Conservation (phyloP, 805 yeast species). For the Wickerhamomyces subpelliculosus region DNA sequence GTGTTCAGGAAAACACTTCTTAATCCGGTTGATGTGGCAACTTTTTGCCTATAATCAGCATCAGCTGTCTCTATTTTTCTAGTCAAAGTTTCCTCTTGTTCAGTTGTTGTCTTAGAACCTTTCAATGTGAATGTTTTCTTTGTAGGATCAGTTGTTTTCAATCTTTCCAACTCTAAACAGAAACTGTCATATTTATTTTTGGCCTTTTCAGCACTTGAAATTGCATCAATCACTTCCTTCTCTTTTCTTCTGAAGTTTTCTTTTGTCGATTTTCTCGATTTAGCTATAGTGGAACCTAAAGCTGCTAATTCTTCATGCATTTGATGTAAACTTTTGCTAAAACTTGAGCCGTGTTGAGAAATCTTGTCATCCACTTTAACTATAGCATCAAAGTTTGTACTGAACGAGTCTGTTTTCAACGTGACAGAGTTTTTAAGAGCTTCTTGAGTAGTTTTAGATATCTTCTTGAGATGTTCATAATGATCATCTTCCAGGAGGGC, state of each 20-base stretch:
- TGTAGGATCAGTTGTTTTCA: conserved; percentile 74
- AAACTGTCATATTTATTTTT: conserved; percentile 67
- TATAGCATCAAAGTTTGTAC: conserved; percentile 56
- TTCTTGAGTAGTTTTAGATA: conserved; percentile 49
- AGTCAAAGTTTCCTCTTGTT: conserved; percentile 84
- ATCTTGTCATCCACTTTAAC: conserved; percentile 75
- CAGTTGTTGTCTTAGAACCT: conserved; percentile 66
- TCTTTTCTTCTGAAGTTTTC: conserved; percentile 80
- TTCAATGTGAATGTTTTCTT: conserved; percentile 79
- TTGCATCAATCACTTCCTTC: conserved; percentile 79
- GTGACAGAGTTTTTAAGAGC: conserved; percentile 35
- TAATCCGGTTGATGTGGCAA: conserved; percentile 60
- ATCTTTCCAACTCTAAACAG: conserved; percentile 81
- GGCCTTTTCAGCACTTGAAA: conserved; percentile 82
- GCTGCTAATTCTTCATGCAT: conserved; percentile 84
- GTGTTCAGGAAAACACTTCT: conserved; percentile 66
- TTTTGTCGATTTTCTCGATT: conserved; percentile 68
- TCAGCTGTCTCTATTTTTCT: conserved; percentile 81
- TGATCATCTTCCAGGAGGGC: conserved; percentile 76
- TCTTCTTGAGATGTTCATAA: conserved; percentile 65
- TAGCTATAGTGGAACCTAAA: conserved; percentile 59
- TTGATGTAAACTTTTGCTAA: conserved; percentile 68
- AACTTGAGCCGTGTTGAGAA: conserved; percentile 64
- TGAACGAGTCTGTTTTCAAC: conserved; percentile 60
- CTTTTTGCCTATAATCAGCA: conserved; percentile 75